Base-by-base conservation (phyloP, 2,329 filamentous ascomycete species). In the Aspergillus oerlinghausenensis region DNA sequence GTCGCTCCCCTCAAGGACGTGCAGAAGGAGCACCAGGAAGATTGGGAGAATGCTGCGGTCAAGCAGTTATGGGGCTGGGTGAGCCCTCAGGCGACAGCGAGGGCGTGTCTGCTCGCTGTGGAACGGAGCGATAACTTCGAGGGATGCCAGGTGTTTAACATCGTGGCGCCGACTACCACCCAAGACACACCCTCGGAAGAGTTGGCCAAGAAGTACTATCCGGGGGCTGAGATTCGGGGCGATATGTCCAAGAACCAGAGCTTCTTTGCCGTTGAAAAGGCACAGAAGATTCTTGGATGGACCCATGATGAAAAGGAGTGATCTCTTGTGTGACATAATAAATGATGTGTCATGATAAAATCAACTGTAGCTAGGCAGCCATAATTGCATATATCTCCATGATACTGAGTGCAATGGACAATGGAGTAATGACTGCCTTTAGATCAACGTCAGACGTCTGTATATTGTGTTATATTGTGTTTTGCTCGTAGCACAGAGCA, bases 31-130 rank as follows among this genome's bases (percentile, higher is more conserved):
- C 72, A 75, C 52, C 52, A 60, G 21, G 63, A 68, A 53, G 65
- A 71, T 49, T 74, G 73, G 73, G 59, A 72, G 3, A 62, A 63
- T 9, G 63, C 68, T 1, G 74, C 63, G 8, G 69, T 75, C 45
- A 68, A 66, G 52, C 70, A 72, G 60, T 61, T 74, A 4, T 75
- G 70, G 71, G 70, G 69, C 8, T 75, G 72, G 72, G 72, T 74
- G 17, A 64, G 61, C 40, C 70, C 72, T 1, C 54, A 63, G 9
- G 73, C 72, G 3, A 71, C 69, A 3, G 73, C 72, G 1, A 61
- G 71, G 23, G 73, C 73, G 17, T 75, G 72, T 56, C 57, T 75
- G 25, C 54, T 71, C n/a, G 60, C 67, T 6, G 65, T 75, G 4
- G 70, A 73, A 50, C 65, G 67, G 52, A 62, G 57, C 8, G 64